These are phyloP conservation scores for Beauveria australis DNA, from an alignment of 2,329 filamentous ascomycete genomes.

Conservation along the genomic window DNA sequence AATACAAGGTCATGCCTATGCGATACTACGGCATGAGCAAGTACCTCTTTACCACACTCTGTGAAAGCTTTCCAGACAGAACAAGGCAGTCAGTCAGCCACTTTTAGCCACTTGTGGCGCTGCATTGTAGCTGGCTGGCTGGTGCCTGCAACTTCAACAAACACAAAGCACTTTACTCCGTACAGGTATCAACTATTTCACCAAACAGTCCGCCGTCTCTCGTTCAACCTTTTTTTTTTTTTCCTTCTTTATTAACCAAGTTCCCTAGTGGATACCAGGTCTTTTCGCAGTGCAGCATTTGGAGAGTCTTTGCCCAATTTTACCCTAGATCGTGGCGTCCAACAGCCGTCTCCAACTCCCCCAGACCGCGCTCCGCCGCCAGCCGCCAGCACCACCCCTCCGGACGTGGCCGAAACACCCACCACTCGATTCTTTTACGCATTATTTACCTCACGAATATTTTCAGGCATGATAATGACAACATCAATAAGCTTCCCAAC, in stretches of 20 bases:
- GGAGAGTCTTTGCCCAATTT: background rate
- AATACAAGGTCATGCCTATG: too few relatives aligned
- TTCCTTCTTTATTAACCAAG: background rate
- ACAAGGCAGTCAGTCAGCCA: too few relatives aligned
- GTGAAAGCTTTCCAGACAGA: too few relatives aligned
- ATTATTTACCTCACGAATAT: background rate
- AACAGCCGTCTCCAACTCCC: background rate
- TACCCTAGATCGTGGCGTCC: background rate
- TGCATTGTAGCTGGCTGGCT: too few relatives aligned
- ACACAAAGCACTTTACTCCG: too few relatives aligned
- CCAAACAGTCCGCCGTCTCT: background rate
- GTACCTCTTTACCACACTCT: too few relatives aligned
- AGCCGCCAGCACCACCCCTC: background rate
- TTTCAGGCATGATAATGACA: background rate
- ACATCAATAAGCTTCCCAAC: background rate
- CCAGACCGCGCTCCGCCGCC: slow-evolving; percentile 1
- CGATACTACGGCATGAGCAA: too few relatives aligned
- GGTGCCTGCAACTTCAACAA: background rate
- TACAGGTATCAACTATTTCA: too few relatives aligned
- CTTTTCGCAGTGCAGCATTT: background rate
- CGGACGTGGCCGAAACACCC: background rate
- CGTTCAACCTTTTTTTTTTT: background rate
- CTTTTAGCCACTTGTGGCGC: too few relatives aligned
- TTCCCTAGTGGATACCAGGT: background rate
- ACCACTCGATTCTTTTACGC: slow-evolving; percentile 1